Evolutionary conservation across 805 yeast genomes (phyloP).

Genomic region (Metschnikowia dekortorum): DNA sequence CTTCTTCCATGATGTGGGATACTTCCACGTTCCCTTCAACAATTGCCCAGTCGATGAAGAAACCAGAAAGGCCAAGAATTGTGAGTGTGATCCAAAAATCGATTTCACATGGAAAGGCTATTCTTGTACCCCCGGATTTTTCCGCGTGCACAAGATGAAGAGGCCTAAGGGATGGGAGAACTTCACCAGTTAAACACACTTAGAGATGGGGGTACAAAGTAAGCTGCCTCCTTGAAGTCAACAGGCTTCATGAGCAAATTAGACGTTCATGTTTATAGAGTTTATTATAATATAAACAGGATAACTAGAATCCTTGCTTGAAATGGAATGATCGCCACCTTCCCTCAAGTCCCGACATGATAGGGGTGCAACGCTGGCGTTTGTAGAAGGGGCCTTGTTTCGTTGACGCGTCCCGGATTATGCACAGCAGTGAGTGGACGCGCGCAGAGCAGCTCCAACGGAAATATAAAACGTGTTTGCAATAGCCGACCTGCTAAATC

Average conservation of each 20-base stretch:
- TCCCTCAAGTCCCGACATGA: too few relatives aligned
- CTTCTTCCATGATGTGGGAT: conserved; percentile 79
- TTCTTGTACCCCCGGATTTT: conserved; percentile 65
- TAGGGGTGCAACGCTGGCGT: too few relatives aligned
- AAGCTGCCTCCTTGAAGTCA: neutral
- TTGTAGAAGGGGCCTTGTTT: neutral
- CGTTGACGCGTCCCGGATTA: neutral
- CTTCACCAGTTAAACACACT: conserved; percentile 22
- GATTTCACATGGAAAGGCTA: conserved; percentile 75
- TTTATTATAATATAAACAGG: neutral
- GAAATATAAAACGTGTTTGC: neutral
- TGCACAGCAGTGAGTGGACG: neutral
- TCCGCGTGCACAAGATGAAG: conserved; percentile 46
- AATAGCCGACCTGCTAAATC: neutral
- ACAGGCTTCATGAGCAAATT: neutral
- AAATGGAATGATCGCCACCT: too few relatives aligned
- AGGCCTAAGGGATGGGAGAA: conserved; percentile 72
- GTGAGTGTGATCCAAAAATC: conserved; percentile 67
- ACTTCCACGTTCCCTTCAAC: conserved; percentile 75
- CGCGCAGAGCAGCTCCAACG: neutral
- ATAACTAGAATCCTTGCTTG: too few relatives aligned
- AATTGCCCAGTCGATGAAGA: conserved; percentile 70
- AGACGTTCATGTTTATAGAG: neutral
- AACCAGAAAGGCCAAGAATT: conserved; percentile 54
- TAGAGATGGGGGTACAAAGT: neutral